These are phyloP conservation scores for Colletotrichum sp. DNA, from an alignment of 2,329 filamentous ascomycete species.

Conservation along the genomic window DNA sequence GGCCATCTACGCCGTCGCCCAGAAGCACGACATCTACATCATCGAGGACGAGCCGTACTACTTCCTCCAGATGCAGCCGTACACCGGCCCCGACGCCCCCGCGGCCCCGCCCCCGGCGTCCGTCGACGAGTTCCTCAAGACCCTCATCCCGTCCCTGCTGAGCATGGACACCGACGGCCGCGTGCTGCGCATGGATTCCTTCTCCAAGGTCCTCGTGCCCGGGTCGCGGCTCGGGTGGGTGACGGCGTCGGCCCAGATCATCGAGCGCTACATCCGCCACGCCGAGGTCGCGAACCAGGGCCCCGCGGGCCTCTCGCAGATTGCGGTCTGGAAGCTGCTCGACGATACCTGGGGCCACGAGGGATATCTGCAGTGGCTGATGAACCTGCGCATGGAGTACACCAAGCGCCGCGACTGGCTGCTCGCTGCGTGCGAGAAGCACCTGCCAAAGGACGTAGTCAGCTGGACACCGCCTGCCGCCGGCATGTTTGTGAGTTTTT, in stretches of 20 bases:
- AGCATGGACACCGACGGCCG: slow-evolving; percentile 86
- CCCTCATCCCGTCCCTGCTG: slow-evolving; percentile 76
- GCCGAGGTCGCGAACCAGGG: slow-evolving; percentile 86
- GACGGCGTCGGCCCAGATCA: slow-evolving; percentile 82
- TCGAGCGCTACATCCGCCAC: slow-evolving; percentile 83
- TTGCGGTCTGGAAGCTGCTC: slow-evolving; percentile 85
- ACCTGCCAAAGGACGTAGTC: slow-evolving; percentile 76
- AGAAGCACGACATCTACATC: slow-evolving; percentile 86
- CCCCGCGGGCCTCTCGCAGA: slow-evolving; percentile 83
- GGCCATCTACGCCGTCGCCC: slow-evolving; percentile 78
- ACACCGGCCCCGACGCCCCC: slow-evolving; percentile 59
- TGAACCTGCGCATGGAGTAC: slow-evolving; percentile 81
- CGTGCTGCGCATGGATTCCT: slow-evolving; percentile 89
- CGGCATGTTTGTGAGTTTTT: slow-evolving; percentile 89
- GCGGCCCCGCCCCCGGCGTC: slow-evolving; percentile 61
- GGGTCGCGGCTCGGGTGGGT: slow-evolving; percentile 88
- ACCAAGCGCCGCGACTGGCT: slow-evolving; percentile 79
- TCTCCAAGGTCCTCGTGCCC: slow-evolving; percentile 89
- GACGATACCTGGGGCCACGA: slow-evolving; percentile 95
- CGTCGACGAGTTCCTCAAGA: slow-evolving; percentile 75
- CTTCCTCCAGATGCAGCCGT: slow-evolving; percentile 87
- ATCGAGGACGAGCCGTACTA: slow-evolving; percentile 96
- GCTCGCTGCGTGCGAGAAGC: slow-evolving; percentile 78
- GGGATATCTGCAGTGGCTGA: slow-evolving; percentile 89
- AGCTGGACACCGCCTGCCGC: slow-evolving; percentile 81